These are phyloP conservation scores for Strigomonas culicis DNA, from an alignment of 208 protist species.

Conservation along the genomic window DNA sequence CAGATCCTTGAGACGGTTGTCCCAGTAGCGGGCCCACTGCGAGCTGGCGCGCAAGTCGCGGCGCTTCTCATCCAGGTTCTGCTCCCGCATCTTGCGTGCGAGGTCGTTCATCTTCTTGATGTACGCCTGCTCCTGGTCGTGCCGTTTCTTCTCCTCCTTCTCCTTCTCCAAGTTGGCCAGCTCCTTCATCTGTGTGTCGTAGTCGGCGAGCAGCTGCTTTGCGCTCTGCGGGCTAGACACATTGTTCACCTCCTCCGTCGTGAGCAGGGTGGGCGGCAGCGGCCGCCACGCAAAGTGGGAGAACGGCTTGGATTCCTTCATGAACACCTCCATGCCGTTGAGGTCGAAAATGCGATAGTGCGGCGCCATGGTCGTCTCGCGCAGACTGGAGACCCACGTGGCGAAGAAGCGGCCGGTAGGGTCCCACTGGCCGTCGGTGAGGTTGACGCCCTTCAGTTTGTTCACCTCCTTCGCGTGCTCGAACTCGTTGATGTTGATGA, in stretches of 20 bases:
- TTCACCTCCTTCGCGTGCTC: constrained; percentile 61
- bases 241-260: constrained; percentile 44
- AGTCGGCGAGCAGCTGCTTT: constrained; percentile 59
- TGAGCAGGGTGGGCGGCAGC: constrained; percentile 65
- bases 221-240: constrained; percentile 38
- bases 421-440: constrained; percentile 87
- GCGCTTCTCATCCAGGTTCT: constrained; percentile 44
- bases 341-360: constrained; percentile 87
- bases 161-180: constrained; percentile 32
- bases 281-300: constrained; percentile 90
- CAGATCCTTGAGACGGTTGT: constrained; percentile 56
- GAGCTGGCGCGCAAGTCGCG: constrained; percentile 60
- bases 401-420: constrained; percentile 88
- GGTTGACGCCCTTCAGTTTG: constrained; percentile 40
- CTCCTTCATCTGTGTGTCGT: constrained; percentile 47
- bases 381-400: constrained; percentile 73
- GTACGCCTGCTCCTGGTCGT: constrained; percentile 71
- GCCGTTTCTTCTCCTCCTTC: constrained; percentile 31
- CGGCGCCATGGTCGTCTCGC: constrained; percentile 38
- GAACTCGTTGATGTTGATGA: constrained; percentile 72
- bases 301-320: constrained; percentile 57
- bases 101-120: constrained; percentile 72
- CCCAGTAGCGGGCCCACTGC: constrained; percentile 67
- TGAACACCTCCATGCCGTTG: constrained; percentile 66
- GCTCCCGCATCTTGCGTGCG: constrained; percentile 39